A percentile compares a stretch with the other conserved stretches of the same genome.
phyloP scores from a whole-genome alignment of 176 grass and related monocot genomes.

The Phragmites australis region DNA sequence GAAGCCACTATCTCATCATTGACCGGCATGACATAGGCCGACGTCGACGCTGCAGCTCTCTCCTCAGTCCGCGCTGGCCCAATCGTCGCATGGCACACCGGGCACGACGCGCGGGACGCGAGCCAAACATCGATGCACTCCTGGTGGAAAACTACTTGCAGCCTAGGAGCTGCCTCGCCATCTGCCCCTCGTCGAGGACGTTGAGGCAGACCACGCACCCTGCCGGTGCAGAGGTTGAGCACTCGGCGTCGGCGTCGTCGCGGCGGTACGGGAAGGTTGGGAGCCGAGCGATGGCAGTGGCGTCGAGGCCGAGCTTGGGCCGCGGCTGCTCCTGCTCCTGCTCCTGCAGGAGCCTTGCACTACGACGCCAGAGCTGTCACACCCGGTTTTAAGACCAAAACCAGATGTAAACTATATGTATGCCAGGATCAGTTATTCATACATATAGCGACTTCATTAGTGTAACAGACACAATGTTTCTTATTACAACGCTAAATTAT shows the following conservation, averaged over 20 bases:
- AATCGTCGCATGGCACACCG: slow-evolving; percentile 55
- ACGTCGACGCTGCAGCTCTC: not conserved
- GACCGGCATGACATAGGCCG: not conserved
- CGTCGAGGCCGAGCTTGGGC: slow-evolving; percentile 55
- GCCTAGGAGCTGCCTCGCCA: slow-evolving; percentile 49
- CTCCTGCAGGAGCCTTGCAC: not conserved
- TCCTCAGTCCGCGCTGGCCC: slow-evolving; percentile 20
- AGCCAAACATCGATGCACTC: slow-evolving; percentile 75
- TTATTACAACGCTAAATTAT: no score
- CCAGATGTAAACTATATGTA: no score
- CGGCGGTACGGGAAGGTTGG: slow-evolving; percentile 50
- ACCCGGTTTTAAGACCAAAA: no score
- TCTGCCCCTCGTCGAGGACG: slow-evolving; percentile 56
- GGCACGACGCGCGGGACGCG: slow-evolving; percentile 54
- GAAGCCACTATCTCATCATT: not conserved
- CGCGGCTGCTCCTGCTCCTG: not conserved
- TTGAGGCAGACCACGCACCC: slow-evolving; percentile 74
- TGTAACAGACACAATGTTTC: no score
- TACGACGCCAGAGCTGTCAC: slow-evolving; percentile 4
- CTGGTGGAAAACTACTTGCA: slow-evolving; percentile 67
- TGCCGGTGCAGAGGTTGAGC: not conserved
- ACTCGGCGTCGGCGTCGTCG: not conserved
- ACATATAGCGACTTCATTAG: no score
- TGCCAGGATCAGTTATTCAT: no score
- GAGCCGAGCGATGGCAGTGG: slow-evolving; percentile 55